Evolutionary conservation across 1,139 yeast species (phyloP), one percentile per base, ranked within the genome.

Genomic region (Protomyces arabidopsidicola): DNA sequence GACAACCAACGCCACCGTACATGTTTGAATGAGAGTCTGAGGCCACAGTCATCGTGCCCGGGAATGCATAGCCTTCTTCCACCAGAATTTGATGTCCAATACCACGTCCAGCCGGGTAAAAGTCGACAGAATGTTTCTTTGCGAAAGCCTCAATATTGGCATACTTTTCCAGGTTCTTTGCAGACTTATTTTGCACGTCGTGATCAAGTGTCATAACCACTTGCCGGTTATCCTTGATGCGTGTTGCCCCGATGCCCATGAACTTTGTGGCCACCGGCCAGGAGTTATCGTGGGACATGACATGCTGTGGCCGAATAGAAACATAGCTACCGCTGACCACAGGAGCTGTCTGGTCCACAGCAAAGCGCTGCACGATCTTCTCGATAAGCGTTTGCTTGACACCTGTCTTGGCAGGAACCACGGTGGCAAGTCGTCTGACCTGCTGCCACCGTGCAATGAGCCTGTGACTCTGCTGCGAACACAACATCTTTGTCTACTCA

Each of bases 201-300:
- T 93, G 99, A 77, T 93, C 99, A 73, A 93, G 81, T 2, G 98
- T 93, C 81, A 90, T 88, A 58, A 93, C 98, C 45, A 93, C 89
- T 77, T 93, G 99, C 66, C 89, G 81, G 72, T 88, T 87, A 72
- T 93, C 88, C 71, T 87, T 84, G 67, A 93, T 88, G 67, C 83
- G 79, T 24, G 84, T 83, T 53, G 97, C 98, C 0, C 98, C 98
- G 48, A 93, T 81, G 5, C 96, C 96, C 86, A 85, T 90, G 76
- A 95, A 93, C 77, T 93, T 93, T 72, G 93, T 81, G 0, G 98
- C 98, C 34, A 93, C 97, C 0, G 99, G 99, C 98, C 99, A 93
- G 60, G 97, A 87, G 76, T 93, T 93, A 75, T 93, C 99, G 75
- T 93, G 99, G 14, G 98, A 89, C 98, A 95, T 93, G 75, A 97